Conservation (phyloP, 1,139 yeast species). For the Blastobotrys illinoisensis region DNA sequence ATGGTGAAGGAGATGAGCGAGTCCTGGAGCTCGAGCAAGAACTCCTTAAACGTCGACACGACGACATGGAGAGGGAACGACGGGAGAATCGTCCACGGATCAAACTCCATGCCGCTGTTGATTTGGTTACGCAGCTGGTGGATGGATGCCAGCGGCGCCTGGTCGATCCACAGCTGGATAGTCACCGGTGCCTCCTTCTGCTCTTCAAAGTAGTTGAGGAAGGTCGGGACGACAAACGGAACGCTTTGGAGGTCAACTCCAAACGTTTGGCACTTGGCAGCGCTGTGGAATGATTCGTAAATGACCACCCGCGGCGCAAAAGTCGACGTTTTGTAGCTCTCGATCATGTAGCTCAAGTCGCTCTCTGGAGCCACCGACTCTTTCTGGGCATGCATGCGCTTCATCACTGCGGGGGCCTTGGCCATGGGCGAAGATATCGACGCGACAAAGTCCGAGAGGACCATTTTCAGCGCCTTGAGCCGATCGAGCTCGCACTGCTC, state of each 20-base stretch:
- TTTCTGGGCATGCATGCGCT: slow-evolving; percentile 49
- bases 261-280: slow-evolving; percentile 62
- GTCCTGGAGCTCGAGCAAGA: slow-evolving; percentile 76
- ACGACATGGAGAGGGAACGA: slow-evolving; percentile 48
- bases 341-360: slow-evolving; percentile 57
- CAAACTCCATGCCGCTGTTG: slow-evolving; percentile 44
- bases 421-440: slow-evolving; percentile 44
- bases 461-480: slow-evolving; percentile 60
- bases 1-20: slow-evolving; percentile 63
- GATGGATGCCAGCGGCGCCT: slow-evolving; percentile 56
- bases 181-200: slow-evolving; percentile 52
- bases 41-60: slow-evolving; percentile 63
- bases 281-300: slow-evolving; percentile 62
- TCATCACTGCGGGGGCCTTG: slow-evolving; percentile 22
- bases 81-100: slow-evolving; percentile 24
- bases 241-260: slow-evolving; percentile 72
- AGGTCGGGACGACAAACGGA: slow-evolving; percentile 57
- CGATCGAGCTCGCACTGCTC: slow-evolving; percentile 76
- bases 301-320: slow-evolving; percentile 65
- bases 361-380: slow-evolving; percentile 56
- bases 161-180: slow-evolving; percentile 28
- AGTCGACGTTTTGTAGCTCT: slow-evolving; percentile 60
- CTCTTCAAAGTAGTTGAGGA: slow-evolving; percentile 58
- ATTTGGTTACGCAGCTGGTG: slow-evolving; percentile 59
- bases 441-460: slow-evolving; percentile 57